Conservation (phyloP, 768 basidiomycete genomes). For the Hydnum rufescens region DNA sequence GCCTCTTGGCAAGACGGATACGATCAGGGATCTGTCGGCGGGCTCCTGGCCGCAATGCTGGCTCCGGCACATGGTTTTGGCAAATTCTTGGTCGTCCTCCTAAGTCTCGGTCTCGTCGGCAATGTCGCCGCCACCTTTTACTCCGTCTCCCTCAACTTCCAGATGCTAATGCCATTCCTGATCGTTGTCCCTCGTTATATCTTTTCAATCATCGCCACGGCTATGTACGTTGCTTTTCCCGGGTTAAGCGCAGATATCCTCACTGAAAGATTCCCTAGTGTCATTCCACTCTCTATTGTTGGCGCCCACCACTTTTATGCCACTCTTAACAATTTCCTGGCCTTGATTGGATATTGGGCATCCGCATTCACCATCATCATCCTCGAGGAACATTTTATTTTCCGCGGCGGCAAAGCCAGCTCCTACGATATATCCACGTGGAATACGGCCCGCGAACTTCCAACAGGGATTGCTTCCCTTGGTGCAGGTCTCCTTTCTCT, state of each 20-base stretch:
- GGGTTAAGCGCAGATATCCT: not conserved
- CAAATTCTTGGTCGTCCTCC: slow-evolving; percentile 49
- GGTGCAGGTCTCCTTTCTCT: slow-evolving; percentile 21
- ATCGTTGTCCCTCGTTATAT: slow-evolving; percentile 23
- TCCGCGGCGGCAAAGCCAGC: slow-evolving; percentile 1
- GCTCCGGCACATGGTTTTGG: slow-evolving; percentile 42
- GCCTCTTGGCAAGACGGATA: slow-evolving; percentile 22
- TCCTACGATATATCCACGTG: slow-evolving; percentile 29
- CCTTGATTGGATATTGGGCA: slow-evolving; percentile 30
- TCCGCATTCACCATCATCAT: slow-evolving; percentile 2
- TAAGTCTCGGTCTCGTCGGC: not conserved
- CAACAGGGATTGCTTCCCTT: slow-evolving; percentile 43
- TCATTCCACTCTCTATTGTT: slow-evolving; percentile 46
- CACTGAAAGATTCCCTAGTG: not conserved
- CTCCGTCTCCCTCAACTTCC: slow-evolving; percentile 53
- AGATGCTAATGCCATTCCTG: slow-evolving; percentile 27
- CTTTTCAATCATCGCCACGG: slow-evolving; percentile 6
- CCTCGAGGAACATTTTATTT: slow-evolving; percentile 8
- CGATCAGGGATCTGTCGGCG: slow-evolving; percentile 40
- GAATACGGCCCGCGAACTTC: slow-evolving; percentile 34
- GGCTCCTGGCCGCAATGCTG: slow-evolving; percentile 23
- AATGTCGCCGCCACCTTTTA: slow-evolving; percentile 51
- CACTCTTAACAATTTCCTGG: slow-evolving; percentile 29
- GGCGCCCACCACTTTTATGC: slow-evolving; percentile 48
- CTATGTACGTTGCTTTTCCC: not conserved